A percentile compares a stretch with the other conserved stretches of the same genome.
Conservation (phyloP, 257 asterid species). For the Ehretia macrophylla region DNA sequence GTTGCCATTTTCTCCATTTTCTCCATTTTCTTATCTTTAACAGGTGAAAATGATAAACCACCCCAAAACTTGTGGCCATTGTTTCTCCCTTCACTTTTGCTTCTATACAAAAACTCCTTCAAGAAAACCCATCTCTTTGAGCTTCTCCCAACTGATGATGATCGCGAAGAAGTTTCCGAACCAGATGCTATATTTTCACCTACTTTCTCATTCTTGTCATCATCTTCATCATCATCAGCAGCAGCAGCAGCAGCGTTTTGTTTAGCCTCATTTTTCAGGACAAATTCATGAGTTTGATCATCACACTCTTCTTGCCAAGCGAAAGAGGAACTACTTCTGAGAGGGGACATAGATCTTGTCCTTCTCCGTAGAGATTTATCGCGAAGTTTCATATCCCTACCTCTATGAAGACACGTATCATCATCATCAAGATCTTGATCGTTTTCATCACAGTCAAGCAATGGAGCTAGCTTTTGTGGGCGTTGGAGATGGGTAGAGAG, state of each 20-base stretch:
- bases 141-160: constrained; percentile 78
- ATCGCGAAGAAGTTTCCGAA: constrained; percentile 51
- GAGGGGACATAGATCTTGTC: constrained; percentile 89
- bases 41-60: constrained; percentile 55
- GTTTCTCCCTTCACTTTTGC: constrained; percentile 86
- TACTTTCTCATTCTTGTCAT: constrained; percentile 8
- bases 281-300: constrained; percentile 2
- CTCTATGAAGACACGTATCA: constrained; percentile 17
- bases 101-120: constrained; percentile 76
- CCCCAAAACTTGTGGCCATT: constrained; percentile 65
- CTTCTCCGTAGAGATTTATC: constrained; percentile 66
- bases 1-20: constrained; percentile 3
- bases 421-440: constrained; percentile 32
- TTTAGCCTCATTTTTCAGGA: background rate
- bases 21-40: constrained; percentile 52
- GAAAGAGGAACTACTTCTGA: constrained; percentile 43
- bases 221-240: background rate
- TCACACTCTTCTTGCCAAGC: constrained; percentile 23
- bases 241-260: too few species aligned
- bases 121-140: constrained; percentile 74
- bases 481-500: constrained; percentile 60
- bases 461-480: constrained; percentile 50
- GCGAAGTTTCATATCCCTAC: constrained; percentile 55
- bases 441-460: constrained; percentile 36
- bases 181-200: constrained; percentile 41